A percentile compares a stretch with the other conserved stretches of the same genome.
Evolutionary conservation across 805 yeast species (phyloP).

Genomic region (Diddensiella caesifluorescens): DNA sequence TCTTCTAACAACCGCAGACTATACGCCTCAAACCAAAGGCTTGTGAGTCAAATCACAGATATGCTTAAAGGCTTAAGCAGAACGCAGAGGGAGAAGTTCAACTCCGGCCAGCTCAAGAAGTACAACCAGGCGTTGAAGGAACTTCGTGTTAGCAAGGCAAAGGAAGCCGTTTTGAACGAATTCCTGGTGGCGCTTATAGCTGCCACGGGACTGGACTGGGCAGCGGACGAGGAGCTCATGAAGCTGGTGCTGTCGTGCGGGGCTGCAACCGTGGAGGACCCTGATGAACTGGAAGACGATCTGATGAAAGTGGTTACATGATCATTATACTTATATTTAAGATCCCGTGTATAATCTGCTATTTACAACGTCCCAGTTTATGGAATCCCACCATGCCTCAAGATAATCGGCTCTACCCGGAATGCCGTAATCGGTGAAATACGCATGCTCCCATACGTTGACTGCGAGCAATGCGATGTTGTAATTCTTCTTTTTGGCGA

Average conservation of each 20-base stretch:
- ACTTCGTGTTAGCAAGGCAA: conserved; percentile 6
- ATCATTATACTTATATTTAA: not conserved
- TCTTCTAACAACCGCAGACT: conserved; percentile 1
- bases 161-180: conserved; percentile 17
- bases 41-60: conserved; percentile 7
- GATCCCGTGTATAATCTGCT: conserved; percentile 15
- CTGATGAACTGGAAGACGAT: conserved; percentile 5
- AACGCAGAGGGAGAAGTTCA: conserved; percentile 7
- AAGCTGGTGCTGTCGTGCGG: conserved; percentile 16
- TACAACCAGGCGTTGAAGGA: conserved; percentile 3
- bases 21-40: conserved; percentile 4
- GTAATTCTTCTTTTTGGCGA: conserved; percentile 26
- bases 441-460: conserved; percentile 89
- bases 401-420: conserved; percentile 66
- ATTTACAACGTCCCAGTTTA: conserved; percentile 64
- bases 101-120: conserved; percentile 7
- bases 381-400: conserved; percentile 65
- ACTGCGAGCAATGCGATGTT: conserved; percentile 67
- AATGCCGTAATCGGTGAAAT: conserved; percentile 76
- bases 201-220: conserved; percentile 23
- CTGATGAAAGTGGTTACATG: conserved; percentile 1
- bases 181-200: conserved; percentile 19
- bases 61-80: not conserved
- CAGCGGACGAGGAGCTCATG: conserved; percentile 8
- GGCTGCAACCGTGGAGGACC: not conserved